Conservation (phyloP, 1,284 basidiomycete genomes). For the Stereum hirsutum region DNA sequence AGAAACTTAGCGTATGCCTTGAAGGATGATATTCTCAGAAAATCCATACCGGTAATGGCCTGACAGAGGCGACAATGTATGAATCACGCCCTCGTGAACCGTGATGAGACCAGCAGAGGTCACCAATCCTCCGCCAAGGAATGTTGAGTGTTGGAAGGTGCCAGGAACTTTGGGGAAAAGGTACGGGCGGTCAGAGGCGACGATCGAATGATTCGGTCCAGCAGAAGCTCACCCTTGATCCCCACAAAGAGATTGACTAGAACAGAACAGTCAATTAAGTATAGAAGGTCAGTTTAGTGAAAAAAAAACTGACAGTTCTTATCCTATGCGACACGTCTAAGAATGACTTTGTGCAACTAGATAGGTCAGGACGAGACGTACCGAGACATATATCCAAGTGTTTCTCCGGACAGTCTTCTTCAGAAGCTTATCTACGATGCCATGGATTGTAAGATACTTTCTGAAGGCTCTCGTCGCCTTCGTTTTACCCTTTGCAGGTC, state of each 20-base stretch:
- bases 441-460: conserved; percentile 41
- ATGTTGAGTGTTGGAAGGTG: conserved; percentile 64
- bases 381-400: conserved; percentile 65
- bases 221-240: conserved; percentile 40
- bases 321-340: conserved; percentile 21
- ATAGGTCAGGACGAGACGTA: conserved; percentile 18
- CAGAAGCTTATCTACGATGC: conserved; percentile 46
- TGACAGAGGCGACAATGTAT: conserved; percentile 56
- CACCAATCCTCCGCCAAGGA: conserved; percentile 48
- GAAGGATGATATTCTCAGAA: too few species aligned
- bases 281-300: background rate
- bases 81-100: conserved; percentile 56
- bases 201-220: background rate
- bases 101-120: conserved; percentile 63
- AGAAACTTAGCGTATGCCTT: conserved; percentile 13
- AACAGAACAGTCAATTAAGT: background rate
- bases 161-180: conserved; percentile 36
- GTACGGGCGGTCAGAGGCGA: background rate
- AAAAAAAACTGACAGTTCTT: conserved; percentile 31
- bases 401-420: conserved; percentile 53
- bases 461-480: conserved; percentile 30
- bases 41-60: conserved; percentile 60
- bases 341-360: background rate
- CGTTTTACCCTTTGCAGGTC: conserved; percentile 22
- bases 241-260: conserved; percentile 64